Conservation (phyloP, 2,329 filamentous ascomycete genomes). For the Diaporthe caulivora region DNA sequence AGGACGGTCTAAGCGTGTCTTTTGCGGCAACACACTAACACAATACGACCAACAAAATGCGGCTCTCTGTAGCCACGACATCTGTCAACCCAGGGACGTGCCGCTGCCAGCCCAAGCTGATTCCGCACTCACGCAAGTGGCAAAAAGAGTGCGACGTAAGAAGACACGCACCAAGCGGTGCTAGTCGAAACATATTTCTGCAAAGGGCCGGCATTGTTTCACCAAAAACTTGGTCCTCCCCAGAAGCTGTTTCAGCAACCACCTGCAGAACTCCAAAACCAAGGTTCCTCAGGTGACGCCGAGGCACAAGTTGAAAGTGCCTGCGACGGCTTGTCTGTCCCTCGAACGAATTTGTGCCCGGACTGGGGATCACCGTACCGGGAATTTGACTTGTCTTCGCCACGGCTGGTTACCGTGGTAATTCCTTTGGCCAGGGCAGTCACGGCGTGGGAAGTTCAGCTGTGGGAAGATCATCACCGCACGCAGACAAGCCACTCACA, state of each 20-base stretch:
- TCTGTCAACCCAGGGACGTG: slow-evolving; percentile 21
- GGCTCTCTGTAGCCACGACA: slow-evolving; percentile 16
- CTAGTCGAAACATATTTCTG: slow-evolving; percentile 27
- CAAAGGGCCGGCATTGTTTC: slow-evolving; percentile 14
- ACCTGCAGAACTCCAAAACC: slow-evolving; percentile 7
- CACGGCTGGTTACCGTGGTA: not conserved
- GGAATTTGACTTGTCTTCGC: not conserved
- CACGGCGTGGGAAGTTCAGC: not conserved
- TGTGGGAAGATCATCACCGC: not conserved
- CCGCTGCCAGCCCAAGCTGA: slow-evolving; percentile 24
- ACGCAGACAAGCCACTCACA: slow-evolving; percentile 9
- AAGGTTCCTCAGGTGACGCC: slow-evolving; percentile 4
- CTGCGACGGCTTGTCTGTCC: not conserved
- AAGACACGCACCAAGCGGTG: slow-evolving; percentile 16
- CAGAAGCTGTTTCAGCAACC: slow-evolving; percentile 3
- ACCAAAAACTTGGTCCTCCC: slow-evolving; percentile 3
- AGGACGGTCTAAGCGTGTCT: slow-evolving; percentile 1
- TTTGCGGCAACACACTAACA: slow-evolving; percentile 4
- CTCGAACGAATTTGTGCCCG: not conserved
- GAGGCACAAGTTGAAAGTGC: not conserved
- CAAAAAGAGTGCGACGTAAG: slow-evolving; percentile 16
- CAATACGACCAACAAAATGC: not conserved
- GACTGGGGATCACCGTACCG: not conserved
- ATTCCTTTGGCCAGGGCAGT: not conserved
- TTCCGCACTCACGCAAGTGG: slow-evolving; percentile 4